phyloP scores from a whole-genome alignment of 73 alveolate species.

The Tetrahymena elliotti region DNA sequence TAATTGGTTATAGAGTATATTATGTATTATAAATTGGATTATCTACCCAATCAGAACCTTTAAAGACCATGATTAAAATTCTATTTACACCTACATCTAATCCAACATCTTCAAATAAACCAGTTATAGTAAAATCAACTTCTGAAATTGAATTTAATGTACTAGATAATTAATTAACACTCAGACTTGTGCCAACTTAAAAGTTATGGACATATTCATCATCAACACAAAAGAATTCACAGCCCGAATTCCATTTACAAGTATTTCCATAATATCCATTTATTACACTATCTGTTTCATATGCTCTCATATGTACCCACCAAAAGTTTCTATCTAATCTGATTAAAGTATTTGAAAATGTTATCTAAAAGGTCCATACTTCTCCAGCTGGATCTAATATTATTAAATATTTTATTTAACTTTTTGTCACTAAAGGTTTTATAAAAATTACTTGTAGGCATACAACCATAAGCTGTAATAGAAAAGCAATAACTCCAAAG shows the following conservation, averaged over 20 bases:
- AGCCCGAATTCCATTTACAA: not conserved
- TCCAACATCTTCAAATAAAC: not conserved
- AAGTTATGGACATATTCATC: not conserved
- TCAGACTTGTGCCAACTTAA: not conserved
- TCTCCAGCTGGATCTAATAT: not conserved
- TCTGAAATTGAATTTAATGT: not conserved
- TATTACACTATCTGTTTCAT: not conserved
- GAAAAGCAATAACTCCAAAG: not conserved
- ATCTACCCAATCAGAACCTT: not conserved
- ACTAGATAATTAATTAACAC: not conserved
- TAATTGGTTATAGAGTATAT: not conserved
- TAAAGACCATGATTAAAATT: not conserved
- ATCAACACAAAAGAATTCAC: not conserved
- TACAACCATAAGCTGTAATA: not conserved
- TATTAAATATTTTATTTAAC: not conserved
- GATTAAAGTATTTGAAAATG: not conserved
- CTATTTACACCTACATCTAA: not conserved
- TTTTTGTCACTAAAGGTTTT: too few species aligned
- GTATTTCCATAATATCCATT: not conserved
- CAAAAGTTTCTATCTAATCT: not conserved
- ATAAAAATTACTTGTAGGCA: not conserved
- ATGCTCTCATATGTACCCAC: not conserved
- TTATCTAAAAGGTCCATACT: not conserved
- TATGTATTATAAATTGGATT: not conserved
- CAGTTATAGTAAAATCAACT: not conserved